Evolutionary conservation across 2,329 filamentous ascomycete species (phyloP).

Genomic region (Coniochaeta sp.): DNA sequence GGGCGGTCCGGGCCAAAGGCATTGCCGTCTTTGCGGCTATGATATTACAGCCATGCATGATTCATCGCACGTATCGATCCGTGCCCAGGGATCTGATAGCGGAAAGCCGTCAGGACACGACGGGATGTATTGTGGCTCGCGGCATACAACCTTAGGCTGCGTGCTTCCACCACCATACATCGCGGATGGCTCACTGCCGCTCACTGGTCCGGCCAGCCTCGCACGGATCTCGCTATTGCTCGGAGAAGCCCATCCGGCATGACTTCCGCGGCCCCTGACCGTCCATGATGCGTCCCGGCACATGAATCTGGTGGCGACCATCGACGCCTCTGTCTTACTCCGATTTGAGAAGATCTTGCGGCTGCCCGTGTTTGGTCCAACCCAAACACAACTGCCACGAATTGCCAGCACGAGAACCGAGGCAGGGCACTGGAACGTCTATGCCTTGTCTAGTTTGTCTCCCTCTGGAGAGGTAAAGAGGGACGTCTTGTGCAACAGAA

Average conservation of each 20-base stretch:
- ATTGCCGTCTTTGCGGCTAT: too few species aligned
- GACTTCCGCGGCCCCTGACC: neutral
- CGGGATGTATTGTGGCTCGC: neutral
- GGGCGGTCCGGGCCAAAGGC: too few species aligned
- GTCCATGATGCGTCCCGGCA: neutral
- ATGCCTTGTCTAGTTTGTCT: neutral
- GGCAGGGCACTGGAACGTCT: neutral
- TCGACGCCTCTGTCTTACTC: neutral
- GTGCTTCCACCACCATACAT: neutral
- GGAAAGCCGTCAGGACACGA: neutral
- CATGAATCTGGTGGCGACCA: neutral
- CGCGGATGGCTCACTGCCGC: too few species aligned
- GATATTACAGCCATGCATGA: too few species aligned
- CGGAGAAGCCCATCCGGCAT: neutral
- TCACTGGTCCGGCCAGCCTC: neutral
- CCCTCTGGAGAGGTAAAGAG: neutral
- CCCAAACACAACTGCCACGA: neutral
- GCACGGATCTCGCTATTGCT: neutral
- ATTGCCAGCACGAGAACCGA: too few species aligned
- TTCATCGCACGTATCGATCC: too few species aligned
- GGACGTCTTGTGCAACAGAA: neutral
- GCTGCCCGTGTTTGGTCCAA: conserved; percentile 1
- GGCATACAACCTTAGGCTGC: neutral
- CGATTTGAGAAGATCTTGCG: neutral
- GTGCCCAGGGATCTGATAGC: too few species aligned